Evolutionary conservation across 495 filamentous ascomycete genomes (phyloP), one percentile per base, ranked within the genome.

Genomic region (Parmelia sp.): DNA sequence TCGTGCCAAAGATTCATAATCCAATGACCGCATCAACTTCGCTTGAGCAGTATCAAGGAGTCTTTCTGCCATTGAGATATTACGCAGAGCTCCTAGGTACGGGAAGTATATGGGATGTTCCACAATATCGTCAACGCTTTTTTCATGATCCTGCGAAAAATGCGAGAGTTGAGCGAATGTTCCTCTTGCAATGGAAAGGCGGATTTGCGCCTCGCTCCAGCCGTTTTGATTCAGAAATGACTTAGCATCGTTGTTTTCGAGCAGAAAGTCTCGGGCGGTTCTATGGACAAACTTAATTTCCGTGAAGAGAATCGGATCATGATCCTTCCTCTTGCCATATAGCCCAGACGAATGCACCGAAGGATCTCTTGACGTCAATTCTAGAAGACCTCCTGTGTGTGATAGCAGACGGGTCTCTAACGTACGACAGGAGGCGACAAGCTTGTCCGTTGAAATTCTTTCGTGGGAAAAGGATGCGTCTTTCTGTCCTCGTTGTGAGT

Each of bases 201-300:
- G 60, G 12, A 62, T 12, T 10, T 49, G 42, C n/a, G 27, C 40
- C 44, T 62, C 60, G 12, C 23, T 23, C 23, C 27, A 42, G 27
- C 60, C 60, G 25, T 42, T 21, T 0, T 35, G 31, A 8, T 8
- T 23, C 33, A 62, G 29, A 42, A 62, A 62, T 23, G 60, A 42
- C 45, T 62, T 62, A n/a, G 60, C 60, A 29, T 42, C 27, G 10
- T 62, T n/a, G 11, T 49, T 62, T n/a, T 62, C 29, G n/a, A 35
- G 2, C 19, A 62, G 44, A 14, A 62, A 62, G 27, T 62, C 60
- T n/a, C 45, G 40, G 37, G 47, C 39, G 23, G 60, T 62, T 49
- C 27, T 42, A 35, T 62, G 60, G n/a, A 47, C 17, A n/a, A 62
- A 35, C 17, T 62, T 3, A 25, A 62, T 47, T 49, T 39, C 12